phyloP scores from a whole-genome alignment of 140 eudicot species.

The Anethum foeniculum region DNA sequence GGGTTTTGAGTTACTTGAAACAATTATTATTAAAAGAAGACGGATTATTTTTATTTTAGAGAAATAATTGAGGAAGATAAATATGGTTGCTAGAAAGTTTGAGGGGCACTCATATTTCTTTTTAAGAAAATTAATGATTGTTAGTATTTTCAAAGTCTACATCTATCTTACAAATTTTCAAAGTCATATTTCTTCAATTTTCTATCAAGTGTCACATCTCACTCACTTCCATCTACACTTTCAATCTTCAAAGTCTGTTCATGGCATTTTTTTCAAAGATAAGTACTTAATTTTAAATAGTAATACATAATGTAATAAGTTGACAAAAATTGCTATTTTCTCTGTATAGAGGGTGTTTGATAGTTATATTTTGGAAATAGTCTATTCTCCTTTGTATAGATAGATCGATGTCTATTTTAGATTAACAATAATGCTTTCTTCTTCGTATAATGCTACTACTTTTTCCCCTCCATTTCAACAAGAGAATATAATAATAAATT shows the following conservation, averaged over 20 bases:
- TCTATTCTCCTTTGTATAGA: no score
- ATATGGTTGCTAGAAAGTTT: not conserved
- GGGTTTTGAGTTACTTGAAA: not conserved
- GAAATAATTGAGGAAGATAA: not conserved
- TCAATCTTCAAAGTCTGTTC: not conserved
- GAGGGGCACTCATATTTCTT: not conserved
- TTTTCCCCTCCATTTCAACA: not conserved
- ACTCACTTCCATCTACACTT: not conserved
- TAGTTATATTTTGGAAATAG: no score
- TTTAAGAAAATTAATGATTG: no score
- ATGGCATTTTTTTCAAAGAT: not conserved
- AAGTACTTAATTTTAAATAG: not conserved
- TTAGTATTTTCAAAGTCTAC: not conserved
- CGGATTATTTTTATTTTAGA: not conserved
- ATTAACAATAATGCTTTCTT: not conserved
- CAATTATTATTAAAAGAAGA: not conserved
- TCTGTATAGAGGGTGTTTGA: not conserved
- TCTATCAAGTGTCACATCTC: not conserved
- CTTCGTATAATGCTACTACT: not conserved
- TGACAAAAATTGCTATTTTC: no score
- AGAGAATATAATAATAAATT: not conserved
- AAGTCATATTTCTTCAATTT: not conserved
- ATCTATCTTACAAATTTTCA: not conserved
- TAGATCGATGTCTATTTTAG: not conserved
- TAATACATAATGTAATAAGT: no score